Evolutionary conservation across 305 asterid genomes (phyloP).

Genomic region (Petunia hybrid): DNA sequence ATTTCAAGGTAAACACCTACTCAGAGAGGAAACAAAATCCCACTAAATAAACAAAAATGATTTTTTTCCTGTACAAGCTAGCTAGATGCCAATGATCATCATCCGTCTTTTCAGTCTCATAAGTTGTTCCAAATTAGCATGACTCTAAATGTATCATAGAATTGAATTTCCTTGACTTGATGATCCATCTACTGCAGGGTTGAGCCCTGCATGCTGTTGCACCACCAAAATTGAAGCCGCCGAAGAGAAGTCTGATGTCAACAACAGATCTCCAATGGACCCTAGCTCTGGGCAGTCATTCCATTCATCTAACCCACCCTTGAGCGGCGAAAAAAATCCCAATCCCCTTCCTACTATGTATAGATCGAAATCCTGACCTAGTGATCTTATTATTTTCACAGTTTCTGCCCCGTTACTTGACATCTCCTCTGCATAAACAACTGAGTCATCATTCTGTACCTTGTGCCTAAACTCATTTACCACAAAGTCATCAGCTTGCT

Average conservation of each 20-base stretch:
- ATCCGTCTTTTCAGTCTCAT: background rate
- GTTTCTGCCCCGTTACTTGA: conserved; percentile 40
- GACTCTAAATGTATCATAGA: background rate
- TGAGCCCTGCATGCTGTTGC: conserved; percentile 32
- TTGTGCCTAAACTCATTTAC: conserved; percentile 28
- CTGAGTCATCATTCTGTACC: conserved; percentile 14
- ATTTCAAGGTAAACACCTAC: background rate
- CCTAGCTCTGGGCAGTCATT: conserved; percentile 42
- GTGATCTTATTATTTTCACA: conserved; percentile 28
- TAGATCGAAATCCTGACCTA: conserved; percentile 35
- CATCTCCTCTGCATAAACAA: conserved; percentile 36
- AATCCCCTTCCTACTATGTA: conserved; percentile 42
- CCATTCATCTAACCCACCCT: conserved; percentile 43
- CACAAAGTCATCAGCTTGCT: conserved; percentile 26
- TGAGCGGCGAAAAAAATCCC: conserved; percentile 31
- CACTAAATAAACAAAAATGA: background rate
- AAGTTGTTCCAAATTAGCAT: background rate
- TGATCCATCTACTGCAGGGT: background rate
- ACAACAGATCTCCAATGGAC: conserved; percentile 39
- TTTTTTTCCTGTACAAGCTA: conserved; percentile 8
- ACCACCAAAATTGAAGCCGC: conserved; percentile 39
- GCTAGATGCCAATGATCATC: background rate
- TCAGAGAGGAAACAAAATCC: background rate
- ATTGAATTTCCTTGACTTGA: conserved; percentile 16
- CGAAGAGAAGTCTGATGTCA: conserved; percentile 40